These are phyloP conservation scores for Eutrema heterophyllum DNA, from an alignment of 345 rosid species.

Conservation along the genomic window DNA sequence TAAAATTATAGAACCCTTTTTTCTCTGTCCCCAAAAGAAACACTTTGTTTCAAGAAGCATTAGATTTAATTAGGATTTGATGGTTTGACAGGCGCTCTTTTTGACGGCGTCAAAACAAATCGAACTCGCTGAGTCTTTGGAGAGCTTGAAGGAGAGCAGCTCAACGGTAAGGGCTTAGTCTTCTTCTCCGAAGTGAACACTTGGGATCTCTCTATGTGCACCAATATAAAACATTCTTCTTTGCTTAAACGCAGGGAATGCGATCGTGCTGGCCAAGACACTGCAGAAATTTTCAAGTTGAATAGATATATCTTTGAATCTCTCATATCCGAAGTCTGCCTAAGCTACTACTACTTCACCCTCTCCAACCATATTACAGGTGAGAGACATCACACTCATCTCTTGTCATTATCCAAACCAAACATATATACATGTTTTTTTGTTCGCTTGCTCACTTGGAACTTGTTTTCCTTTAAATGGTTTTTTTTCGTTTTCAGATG, in stretches of 20 bases:
- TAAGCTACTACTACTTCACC: slow-evolving; percentile 11
- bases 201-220: not conserved
- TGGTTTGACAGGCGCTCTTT: slow-evolving; percentile 59
- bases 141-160: slow-evolving; percentile 50
- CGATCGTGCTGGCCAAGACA: slow-evolving; percentile 72
- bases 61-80: not conserved
- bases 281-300: slow-evolving; percentile 39
- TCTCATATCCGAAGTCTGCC: slow-evolving; percentile 11
- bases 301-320: slow-evolving; percentile 8
- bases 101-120: slow-evolving; percentile 88
- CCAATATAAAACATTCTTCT: not conserved
- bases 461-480: not conserved
- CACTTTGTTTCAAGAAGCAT: not conserved
- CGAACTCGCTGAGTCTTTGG: slow-evolving; percentile 83
- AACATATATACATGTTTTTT: not conserved
- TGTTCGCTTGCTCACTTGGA: not conserved
- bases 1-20: slow-evolving; percentile 17
- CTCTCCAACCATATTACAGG: slow-evolving; percentile 17
- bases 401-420: not conserved
- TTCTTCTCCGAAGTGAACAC: not conserved
- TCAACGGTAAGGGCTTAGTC: slow-evolving; percentile 44
- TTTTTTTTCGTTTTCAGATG: slow-evolving; percentile 9
- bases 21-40: not conserved
- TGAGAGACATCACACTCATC: slow-evolving; percentile 2
- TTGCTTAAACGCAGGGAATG: slow-evolving; percentile 39